These are phyloP conservation scores for Penicillium sp. DNA, from an alignment of 2,329 filamentous ascomycete species.

Conservation along the genomic window DNA sequence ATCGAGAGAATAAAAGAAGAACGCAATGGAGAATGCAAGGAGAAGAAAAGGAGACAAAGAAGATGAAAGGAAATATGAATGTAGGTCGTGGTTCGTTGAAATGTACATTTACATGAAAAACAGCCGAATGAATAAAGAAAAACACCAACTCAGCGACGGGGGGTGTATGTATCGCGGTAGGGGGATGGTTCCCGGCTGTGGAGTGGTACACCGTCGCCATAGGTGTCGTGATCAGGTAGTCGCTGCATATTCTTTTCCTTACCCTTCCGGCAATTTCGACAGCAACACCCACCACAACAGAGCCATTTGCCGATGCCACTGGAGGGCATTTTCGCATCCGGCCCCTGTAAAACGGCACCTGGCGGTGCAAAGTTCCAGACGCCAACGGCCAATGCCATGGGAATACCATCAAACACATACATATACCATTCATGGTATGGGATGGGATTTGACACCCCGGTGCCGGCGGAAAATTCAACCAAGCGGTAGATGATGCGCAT, in stretches of 20 bases:
- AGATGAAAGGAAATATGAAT: neutral
- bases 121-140: neutral
- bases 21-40: neutral
- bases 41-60: neutral
- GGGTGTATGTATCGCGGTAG: neutral
- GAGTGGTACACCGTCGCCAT: neutral
- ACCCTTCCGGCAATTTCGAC: slow-evolving; percentile 1
- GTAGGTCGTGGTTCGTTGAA: too few relatives aligned
- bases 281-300: slow-evolving; percentile 4
- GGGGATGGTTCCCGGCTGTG: neutral
- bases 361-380: slow-evolving; percentile 22
- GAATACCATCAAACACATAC: slow-evolving; percentile 41
- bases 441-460: slow-evolving; percentile 33
- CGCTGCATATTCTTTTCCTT: slow-evolving; percentile 2
- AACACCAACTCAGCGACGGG: neutral
- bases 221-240: neutral
- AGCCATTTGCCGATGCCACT: slow-evolving; percentile 1
- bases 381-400: slow-evolving; percentile 40
- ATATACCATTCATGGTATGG: slow-evolving; percentile 39
- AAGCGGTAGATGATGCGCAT: slow-evolving; percentile 57
- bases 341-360: neutral
- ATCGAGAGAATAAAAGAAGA: neutral
- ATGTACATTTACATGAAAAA: neutral
- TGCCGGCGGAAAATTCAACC: slow-evolving; percentile 57
- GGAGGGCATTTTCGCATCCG: neutral